These are phyloP conservation scores for Nakaseomyces bracarensis DNA, from an alignment of 1,139 yeast genomes.

Conservation along the genomic window DNA sequence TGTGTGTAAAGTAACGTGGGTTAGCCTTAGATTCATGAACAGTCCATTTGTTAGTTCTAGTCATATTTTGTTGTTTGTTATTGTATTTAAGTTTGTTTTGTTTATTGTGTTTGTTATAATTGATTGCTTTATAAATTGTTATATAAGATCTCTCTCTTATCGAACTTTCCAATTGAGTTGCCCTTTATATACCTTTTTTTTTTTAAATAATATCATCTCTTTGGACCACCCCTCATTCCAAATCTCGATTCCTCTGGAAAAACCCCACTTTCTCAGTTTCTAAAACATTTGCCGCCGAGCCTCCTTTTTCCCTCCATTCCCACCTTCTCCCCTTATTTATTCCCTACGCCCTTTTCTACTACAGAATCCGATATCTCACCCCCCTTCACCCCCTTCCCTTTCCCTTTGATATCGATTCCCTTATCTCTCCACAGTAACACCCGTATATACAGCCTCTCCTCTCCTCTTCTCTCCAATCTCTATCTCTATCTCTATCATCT, in stretches of 20 bases:
- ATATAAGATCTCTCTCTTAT: too few species aligned
- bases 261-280: too few species aligned
- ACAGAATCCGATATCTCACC: too few species aligned
- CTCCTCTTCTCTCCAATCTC: too few species aligned
- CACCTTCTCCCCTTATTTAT: too few species aligned
- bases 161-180: background rate
- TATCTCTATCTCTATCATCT: too few species aligned
- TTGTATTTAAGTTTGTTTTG: constrained; percentile 5
- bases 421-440: background rate
- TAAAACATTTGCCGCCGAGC: too few species aligned
- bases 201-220: too few species aligned
- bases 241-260: too few species aligned
- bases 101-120: background rate
- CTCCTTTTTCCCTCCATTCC: too few species aligned
- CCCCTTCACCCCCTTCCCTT: background rate
- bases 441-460: background rate
- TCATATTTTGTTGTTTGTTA: constrained; percentile 37
- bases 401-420: background rate
- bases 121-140: background rate
- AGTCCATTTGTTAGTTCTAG: constrained; percentile 81
- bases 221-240: too few species aligned
- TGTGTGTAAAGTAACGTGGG: constrained; percentile 70
- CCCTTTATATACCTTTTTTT: background rate
- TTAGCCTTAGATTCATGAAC: constrained; percentile 50
- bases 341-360: too few species aligned